These are phyloP conservation scores for Lasiosphaeria hispida DNA, from an alignment of 495 filamentous ascomycete genomes.

Conservation along the genomic window DNA sequence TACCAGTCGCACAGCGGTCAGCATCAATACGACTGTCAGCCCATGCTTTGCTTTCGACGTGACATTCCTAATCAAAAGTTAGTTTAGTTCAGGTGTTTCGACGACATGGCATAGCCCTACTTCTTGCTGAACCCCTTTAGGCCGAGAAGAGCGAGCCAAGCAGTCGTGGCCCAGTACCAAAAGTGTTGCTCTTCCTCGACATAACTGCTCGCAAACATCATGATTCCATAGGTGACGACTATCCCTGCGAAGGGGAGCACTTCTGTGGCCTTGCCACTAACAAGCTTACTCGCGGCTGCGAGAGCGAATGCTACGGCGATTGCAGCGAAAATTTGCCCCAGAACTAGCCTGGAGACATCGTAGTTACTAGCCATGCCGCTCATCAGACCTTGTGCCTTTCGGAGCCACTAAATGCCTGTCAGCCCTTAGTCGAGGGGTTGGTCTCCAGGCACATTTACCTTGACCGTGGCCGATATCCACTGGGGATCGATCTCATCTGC, in stretches of 20 bases:
- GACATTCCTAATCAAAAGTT: slow-evolving; percentile 15
- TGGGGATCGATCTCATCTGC: slow-evolving; percentile 18
- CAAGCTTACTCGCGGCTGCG: slow-evolving; percentile 14
- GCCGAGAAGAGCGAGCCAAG: slow-evolving; percentile 68
- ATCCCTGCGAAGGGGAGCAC: slow-evolving; percentile 36
- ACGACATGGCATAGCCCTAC: not conserved
- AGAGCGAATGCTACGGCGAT: slow-evolving; percentile 26
- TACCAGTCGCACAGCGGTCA: slow-evolving; percentile 59
- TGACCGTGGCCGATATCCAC: slow-evolving; percentile 28
- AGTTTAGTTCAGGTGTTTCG: slow-evolving; percentile 1
- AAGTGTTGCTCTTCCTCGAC: slow-evolving; percentile 98
- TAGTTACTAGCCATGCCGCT: slow-evolving; percentile 91
- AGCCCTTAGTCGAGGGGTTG: not conserved
- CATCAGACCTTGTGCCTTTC: slow-evolving; percentile 68
- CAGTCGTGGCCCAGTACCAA: slow-evolving; percentile 89
- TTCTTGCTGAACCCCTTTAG: slow-evolving; percentile 44
- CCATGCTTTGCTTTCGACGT: slow-evolving; percentile 10
- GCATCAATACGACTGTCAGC: slow-evolving; percentile 23
- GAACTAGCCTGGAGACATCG: slow-evolving; percentile 51
- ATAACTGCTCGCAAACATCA: slow-evolving; percentile 98
- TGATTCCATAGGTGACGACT: slow-evolving; percentile 63
- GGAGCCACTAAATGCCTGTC: slow-evolving; percentile 55
- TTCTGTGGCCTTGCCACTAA: slow-evolving; percentile 5
- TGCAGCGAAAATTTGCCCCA: slow-evolving; percentile 31
- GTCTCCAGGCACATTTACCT: slow-evolving; percentile 19